Evolutionary conservation across 2,329 filamentous ascomycete species (phyloP).

Genomic region (Colletotrichum euphorbiae): DNA sequence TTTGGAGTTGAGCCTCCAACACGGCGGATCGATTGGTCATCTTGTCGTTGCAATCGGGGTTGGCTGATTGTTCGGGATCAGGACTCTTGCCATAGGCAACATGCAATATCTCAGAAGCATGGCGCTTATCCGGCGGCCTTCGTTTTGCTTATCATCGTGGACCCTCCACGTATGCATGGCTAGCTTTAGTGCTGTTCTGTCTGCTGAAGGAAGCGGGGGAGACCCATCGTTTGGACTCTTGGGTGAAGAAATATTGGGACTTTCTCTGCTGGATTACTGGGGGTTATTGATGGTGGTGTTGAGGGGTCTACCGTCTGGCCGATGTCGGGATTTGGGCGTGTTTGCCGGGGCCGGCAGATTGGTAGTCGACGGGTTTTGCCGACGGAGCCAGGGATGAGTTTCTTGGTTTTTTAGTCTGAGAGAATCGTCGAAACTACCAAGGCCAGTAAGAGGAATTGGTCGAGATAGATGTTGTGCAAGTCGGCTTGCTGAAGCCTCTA

Average conservation of each 20-base stretch:
- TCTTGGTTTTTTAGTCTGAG: background rate
- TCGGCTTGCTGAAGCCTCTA: too few species aligned
- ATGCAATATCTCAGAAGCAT: conserved; percentile 2
- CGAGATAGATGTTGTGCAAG: too few species aligned
- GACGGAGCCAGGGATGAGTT: background rate
- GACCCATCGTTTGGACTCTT: background rate
- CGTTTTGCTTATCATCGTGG: conserved; percentile 23
- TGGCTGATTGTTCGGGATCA: conserved; percentile 14
- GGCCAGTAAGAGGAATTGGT: too few species aligned
- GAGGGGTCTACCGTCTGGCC: conserved; percentile 6
- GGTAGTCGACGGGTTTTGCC: background rate
- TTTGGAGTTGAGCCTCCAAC: background rate
- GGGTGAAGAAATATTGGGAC: conserved; percentile 2
- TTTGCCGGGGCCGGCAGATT: conserved; percentile 3
- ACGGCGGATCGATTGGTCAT: background rate
- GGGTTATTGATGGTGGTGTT: background rate
- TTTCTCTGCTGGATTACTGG: background rate
- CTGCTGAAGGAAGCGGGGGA: background rate
- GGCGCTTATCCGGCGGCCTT: conserved; percentile 15
- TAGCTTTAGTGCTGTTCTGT: conserved; percentile 7
- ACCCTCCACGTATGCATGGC: conserved; percentile 17
- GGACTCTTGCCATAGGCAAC: conserved; percentile 25
- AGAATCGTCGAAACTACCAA: background rate
- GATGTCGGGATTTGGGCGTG: conserved; percentile 16
- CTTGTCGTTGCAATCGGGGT: background rate